Evolutionary conservation across 306 rosid genomes (phyloP).

Genomic region (Erythrophleum fordii): DNA sequence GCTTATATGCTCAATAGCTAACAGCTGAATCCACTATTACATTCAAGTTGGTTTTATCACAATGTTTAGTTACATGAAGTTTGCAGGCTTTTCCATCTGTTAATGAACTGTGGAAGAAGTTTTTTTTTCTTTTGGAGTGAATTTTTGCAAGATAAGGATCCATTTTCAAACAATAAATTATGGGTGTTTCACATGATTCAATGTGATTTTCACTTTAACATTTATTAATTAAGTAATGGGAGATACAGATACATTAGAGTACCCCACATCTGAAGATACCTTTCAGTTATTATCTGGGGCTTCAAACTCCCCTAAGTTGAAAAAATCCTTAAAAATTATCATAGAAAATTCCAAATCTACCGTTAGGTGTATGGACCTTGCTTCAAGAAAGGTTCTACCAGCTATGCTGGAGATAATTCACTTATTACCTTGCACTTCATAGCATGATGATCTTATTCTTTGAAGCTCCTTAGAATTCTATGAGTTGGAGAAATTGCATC

Average conservation of each 20-base stretch:
- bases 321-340: slow-evolving; percentile 50
- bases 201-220: background rate
- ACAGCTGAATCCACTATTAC: background rate
- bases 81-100: background rate
- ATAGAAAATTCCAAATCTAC: slow-evolving; percentile 49
- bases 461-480: slow-evolving; percentile 65
- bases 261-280: slow-evolving; percentile 42
- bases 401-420: slow-evolving; percentile 44
- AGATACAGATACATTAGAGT: slow-evolving; percentile 35
- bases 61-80: background rate
- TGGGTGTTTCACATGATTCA: background rate
- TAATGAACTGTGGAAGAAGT: background rate
- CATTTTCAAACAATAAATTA: background rate
- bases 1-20: too few relatives aligned
- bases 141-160: background rate
- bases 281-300: slow-evolving; percentile 38
- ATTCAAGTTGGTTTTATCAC: too few relatives aligned
- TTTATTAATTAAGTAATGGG: slow-evolving; percentile 33
- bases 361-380: slow-evolving; percentile 50
- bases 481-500: slow-evolving; percentile 69
- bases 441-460: slow-evolving; percentile 35
- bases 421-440: slow-evolving; percentile 32
- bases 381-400: slow-evolving; percentile 49
- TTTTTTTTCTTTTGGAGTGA: background rate
- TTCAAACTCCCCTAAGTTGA: slow-evolving; percentile 47